Base-by-base conservation (phyloP, 345 rosid species). In the Populus pruinosa region DNA sequence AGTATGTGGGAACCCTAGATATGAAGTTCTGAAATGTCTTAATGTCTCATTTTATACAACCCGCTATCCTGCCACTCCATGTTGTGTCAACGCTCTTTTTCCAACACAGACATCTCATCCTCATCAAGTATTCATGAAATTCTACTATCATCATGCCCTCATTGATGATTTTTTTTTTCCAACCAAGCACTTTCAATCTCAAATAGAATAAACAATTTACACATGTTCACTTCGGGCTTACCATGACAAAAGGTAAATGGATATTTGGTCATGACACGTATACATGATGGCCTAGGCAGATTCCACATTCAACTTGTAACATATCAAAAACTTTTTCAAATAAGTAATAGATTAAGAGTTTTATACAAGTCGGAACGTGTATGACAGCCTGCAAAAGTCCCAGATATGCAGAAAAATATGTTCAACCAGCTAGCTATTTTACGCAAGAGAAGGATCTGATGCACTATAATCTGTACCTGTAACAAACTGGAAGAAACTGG, bases 381-480 rank as follows among this genome's bases (percentile, higher is more conserved):
- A 16, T 23, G 29, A 5, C 20, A 36, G 14, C 71, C 11, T 17
- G 20, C 47, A 33, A 3, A 41, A 20, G 3, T 35, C 56, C 53
- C 25, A 41, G 59, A 41, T 33, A 65, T 23, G n/a, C n/a, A 5
- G 1, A 55, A 39, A 23, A 55, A 1, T 10, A 27, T 10, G 16
- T 17, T 3, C 11, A n/a, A 31, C 5, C 47, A 20, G 14, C 33
- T 70, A 62, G 62, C 14, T 1, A 62, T 21, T 39, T 11, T 2
- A 25, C 56, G 27, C 8, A 70, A 31, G 11, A 33, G 10, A 64
- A 70, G 35, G 10, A n/a, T 23, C 11, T 25, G 25, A 27, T 9
- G 16, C 31, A 18, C 33, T 27, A 2, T 27, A 8, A 14, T 43
- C 47, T 17, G 10, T 63, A 81, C 98, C 97, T 91, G 88, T 14